These are phyloP conservation scores for Suillus weaverae DNA, from an alignment of 768 basidiomycete genomes.

Conservation along the genomic window DNA sequence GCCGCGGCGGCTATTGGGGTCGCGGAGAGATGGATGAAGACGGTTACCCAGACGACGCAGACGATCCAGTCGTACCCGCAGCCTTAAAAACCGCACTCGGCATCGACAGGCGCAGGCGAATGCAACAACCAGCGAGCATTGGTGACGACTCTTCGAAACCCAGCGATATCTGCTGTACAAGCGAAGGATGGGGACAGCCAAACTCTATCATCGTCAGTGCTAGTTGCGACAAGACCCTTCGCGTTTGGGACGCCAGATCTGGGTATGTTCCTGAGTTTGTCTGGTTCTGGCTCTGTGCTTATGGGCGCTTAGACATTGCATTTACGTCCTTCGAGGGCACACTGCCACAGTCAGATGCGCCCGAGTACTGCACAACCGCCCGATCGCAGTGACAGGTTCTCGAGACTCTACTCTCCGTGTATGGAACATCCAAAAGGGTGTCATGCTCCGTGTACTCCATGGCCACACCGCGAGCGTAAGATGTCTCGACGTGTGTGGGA, in stretches of 20 bases:
- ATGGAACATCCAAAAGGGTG: slow-evolving; percentile 90
- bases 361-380: slow-evolving; percentile 81
- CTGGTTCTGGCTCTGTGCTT: slow-evolving; percentile 7
- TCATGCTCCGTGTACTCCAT: slow-evolving; percentile 57
- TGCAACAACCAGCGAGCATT: slow-evolving; percentile 10
- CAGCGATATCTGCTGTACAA: slow-evolving; percentile 61
- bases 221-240: slow-evolving; percentile 89
- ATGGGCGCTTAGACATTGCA: slow-evolving; percentile 48
- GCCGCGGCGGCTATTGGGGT: slow-evolving; percentile 54
- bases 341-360: slow-evolving; percentile 90
- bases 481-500: slow-evolving; percentile 86
- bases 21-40: slow-evolving; percentile 10
- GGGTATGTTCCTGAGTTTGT: slow-evolving; percentile 51
- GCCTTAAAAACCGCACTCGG: slow-evolving; percentile 53
- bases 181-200: slow-evolving; percentile 88
- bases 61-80: slow-evolving; percentile 16
- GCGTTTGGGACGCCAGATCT: slow-evolving; percentile 87
- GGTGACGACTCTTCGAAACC: slow-evolving; percentile 32
- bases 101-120: slow-evolving; percentile 32
- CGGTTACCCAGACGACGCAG: slow-evolving; percentile 11
- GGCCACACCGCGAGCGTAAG: slow-evolving; percentile 85
- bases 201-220: slow-evolving; percentile 84
- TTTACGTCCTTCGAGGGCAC: slow-evolving; percentile 82
- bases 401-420: slow-evolving; percentile 84
- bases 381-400: slow-evolving; percentile 88